Base-by-base conservation (phyloP, 345 rosid genomes). In the Noccaea bulbosa region DNA sequence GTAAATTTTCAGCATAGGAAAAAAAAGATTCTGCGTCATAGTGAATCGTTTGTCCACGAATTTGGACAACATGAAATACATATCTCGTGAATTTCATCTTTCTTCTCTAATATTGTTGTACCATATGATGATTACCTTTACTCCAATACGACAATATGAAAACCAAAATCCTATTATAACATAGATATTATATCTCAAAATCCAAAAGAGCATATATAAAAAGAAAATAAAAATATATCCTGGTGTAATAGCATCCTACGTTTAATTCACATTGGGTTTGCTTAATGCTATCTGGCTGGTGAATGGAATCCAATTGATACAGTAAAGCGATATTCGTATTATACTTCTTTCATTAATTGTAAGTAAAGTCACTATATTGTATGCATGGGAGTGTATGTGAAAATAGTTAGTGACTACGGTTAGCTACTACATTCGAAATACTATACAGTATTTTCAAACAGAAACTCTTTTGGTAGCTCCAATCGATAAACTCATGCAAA, bases 1-100 rank as follows among this genome's bases (percentile, higher is more conserved):
- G 12, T 65, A 65, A 50, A 14, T 40, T 45, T 11, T 64, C 58
- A 57, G 49, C 56, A 52, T 35, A 16, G 5, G 6, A 37, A 44
- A 47, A n/a, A 5, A 48, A 63, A 53, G 22, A 64, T 65, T 49
- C 60, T 41, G 55, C 58, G 67, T 59, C 67, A 66, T 73, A 49
- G 49, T 45, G 73, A 74, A 67, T 68, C 69, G 27, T 61, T 74
- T 61, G 73, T 51, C 73, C 69, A 74, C 50, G 51, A 51, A 74
- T 65, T 61, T 68, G 73, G 78, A 74, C 58, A 45, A 35, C 43
- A 67, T 45, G 47, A 61, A 68, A 75, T 61, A 52, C 74, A 68
- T 67, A 74, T 67, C 78, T 74, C 73, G 73, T 74, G 78, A 74
- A 9, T 60, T 67, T 67, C 68, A 15, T 43, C 51, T 51, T 51